phyloP scores from a whole-genome alignment of 1,139 yeast genomes.

The Pneumocystis wakefieldiae region DNA sequence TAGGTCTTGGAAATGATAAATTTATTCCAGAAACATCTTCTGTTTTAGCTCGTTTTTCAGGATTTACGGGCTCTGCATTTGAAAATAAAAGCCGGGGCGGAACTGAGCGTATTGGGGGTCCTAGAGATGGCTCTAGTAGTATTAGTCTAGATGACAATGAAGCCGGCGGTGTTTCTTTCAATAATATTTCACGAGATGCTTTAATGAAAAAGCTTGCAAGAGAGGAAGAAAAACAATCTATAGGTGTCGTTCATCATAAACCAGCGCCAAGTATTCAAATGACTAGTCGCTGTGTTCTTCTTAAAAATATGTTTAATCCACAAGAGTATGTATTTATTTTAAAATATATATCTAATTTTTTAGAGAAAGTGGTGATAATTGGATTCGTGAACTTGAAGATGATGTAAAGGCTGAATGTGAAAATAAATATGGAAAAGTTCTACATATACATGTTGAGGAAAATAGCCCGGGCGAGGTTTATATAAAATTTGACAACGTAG shows the following conservation, averaged over 20 bases:
- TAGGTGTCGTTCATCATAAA: conserved; percentile 1
- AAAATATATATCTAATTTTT: background rate
- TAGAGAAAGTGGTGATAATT: conserved; percentile 25
- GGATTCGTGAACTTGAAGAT: conserved; percentile 26
- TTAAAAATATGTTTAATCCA: conserved; percentile 27
- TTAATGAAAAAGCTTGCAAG: conserved; percentile 25
- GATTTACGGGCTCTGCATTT: conserved; percentile 1
- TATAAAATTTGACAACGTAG: conserved; percentile 22
- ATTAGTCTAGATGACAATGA: conserved; percentile 20
- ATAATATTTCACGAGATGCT: conserved; percentile 20
- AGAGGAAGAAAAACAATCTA: conserved; percentile 19
- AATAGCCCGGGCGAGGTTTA: conserved; percentile 24
- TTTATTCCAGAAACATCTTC: conserved; percentile 11
- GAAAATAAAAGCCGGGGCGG: conserved; percentile 8
- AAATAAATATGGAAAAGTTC: conserved; percentile 26
- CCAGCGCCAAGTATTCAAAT: conserved; percentile 3
- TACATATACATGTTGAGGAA: conserved; percentile 24
- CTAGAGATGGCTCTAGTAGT: conserved; percentile 8
- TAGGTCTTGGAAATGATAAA: conserved; percentile 23
- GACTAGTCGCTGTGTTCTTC: conserved; percentile 23
- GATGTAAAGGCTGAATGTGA: conserved; percentile 28
- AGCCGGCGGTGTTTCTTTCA: conserved; percentile 19
- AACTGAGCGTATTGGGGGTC: conserved; percentile 6
- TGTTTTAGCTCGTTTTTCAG: conserved; percentile 9
- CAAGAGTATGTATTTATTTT: conserved; percentile 17